Base-by-base conservation (phyloP, 805 yeast species). In the Danielia reshetovae region DNA sequence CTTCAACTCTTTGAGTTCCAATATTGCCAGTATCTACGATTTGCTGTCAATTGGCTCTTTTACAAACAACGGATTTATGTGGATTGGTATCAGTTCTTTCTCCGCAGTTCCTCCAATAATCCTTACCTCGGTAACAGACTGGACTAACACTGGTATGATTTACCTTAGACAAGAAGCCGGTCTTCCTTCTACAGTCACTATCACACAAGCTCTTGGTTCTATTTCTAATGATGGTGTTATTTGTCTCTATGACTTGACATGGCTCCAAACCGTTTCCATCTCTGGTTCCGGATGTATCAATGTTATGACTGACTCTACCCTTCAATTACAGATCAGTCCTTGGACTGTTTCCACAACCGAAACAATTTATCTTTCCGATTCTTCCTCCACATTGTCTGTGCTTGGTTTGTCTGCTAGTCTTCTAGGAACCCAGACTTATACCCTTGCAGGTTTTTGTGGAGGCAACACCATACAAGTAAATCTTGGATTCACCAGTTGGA, bases 61-160 rank as follows among this genome's bases (percentile, higher is more conserved):
- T 32, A 12, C n/a, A 7, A 57, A 59, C 32, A 40, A 47, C 26
- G 65, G 60, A 27, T 29, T 43, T 11, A 46, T 43, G 32, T 58
- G 40, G 42, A 35, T 54, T 21, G 54, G 51, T 21, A 51, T 50
- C 25, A 26, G 28, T 11, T 15, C 28, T 5, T 13, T 13, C 28
- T 43, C 35, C 3, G 13, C 42, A 22, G 57, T 55, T 6, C 28
- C 45, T n/a, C 34, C 40, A 9, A 27, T 30, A 25, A 28, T 18
- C 8, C 8, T 37, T 18, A 32, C 31, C 2, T 14, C 37, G 10
- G 25, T 15, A 2, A 12, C 26, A 11, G 1, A 14, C 6, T 40
- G 45, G 45, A 3, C 9, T 7, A 40, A 40, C 29, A 19, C 31
- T 4, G 45, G 45, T 5, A 22, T 29, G 30, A 32, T 40, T 46